phyloP scores from a whole-genome alignment of 2,329 filamentous ascomycete genomes.

The Aspergillus pseudotamarii region DNA sequence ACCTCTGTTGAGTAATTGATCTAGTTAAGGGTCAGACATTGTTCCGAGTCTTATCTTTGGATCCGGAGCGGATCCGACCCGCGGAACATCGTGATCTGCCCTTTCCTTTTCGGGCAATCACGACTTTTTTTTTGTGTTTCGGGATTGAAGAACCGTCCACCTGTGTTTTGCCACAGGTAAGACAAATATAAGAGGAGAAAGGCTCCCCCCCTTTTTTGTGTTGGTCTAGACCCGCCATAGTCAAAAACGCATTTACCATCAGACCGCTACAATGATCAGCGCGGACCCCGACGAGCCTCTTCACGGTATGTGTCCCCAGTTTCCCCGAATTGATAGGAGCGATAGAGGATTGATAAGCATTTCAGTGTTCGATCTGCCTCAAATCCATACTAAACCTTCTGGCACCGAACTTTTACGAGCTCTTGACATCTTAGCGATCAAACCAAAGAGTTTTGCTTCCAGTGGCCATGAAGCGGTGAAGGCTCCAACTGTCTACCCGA shows the following conservation, averaged over 20 bases:
- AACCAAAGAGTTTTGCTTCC: constrained; percentile 57
- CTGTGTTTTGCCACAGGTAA: constrained; percentile 20
- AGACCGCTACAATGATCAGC: constrained; percentile 32
- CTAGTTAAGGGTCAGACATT: not conserved
- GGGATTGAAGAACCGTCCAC: constrained; percentile 20
- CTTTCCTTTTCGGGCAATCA: constrained; percentile 36
- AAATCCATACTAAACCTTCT: constrained; percentile 75
- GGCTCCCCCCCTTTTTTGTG: constrained; percentile 1
- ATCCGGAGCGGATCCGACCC: constrained; percentile 23
- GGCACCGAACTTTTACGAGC: constrained; percentile 65
- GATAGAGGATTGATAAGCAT: constrained; percentile 36
- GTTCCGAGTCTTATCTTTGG: constrained; percentile 9
- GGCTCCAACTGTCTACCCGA: constrained; percentile 37
- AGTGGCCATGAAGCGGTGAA: constrained; percentile 30
- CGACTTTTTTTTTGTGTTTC: constrained; percentile 32
- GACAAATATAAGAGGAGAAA: constrained; percentile 14
- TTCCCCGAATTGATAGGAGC: constrained; percentile 22
- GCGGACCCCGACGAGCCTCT: constrained; percentile 40
- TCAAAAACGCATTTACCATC: not conserved
- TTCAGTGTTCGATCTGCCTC: constrained; percentile 75
- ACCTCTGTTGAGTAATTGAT: not conserved
- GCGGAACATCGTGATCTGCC: constrained; percentile 30
- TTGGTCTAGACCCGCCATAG: not conserved
- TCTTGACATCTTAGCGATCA: constrained; percentile 67
- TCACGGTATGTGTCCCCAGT: constrained; percentile 35